Conservation (phyloP, 345 rosid species). For the Brassica napus region DNA sequence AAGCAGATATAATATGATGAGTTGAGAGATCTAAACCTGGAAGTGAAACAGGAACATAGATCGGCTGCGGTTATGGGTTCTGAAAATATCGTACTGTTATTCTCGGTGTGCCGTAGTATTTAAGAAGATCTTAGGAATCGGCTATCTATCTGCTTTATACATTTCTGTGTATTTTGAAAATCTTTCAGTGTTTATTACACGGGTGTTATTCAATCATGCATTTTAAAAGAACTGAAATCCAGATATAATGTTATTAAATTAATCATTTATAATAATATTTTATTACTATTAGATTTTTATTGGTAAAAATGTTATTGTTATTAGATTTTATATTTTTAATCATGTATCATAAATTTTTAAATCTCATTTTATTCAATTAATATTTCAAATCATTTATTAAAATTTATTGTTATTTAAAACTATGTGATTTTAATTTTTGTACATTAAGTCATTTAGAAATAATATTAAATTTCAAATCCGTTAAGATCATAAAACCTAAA, state of each 20-base stretch:
- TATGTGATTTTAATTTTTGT: not conserved
- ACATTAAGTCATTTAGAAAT: not conserved
- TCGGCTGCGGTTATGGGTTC: not conserved
- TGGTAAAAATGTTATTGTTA: not conserved
- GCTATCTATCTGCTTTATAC: not conserved
- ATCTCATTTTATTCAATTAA: not conserved
- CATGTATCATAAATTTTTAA: not conserved
- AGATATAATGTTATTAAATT: not conserved
- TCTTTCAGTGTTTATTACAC: not conserved
- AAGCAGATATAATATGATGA: not conserved
- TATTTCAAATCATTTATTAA: not conserved
- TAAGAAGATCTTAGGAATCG: not conserved
- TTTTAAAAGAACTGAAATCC: not conserved
- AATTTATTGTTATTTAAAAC: not conserved
- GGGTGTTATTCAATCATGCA: not conserved
- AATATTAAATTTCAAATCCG: not conserved
- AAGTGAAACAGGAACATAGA: not conserved
- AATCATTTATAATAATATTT: not conserved
- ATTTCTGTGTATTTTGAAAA: not conserved
- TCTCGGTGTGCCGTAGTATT: not conserved
- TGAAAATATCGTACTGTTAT: not conserved
- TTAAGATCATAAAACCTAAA: not conserved
- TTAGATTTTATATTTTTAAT: not conserved
- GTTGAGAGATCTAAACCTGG: slow-evolving; percentile 8
- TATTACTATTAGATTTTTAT: not conserved